phyloP scores from a whole-genome alignment of 2,329 filamentous ascomycete species.

The Basipetospora chlamydospora region DNA sequence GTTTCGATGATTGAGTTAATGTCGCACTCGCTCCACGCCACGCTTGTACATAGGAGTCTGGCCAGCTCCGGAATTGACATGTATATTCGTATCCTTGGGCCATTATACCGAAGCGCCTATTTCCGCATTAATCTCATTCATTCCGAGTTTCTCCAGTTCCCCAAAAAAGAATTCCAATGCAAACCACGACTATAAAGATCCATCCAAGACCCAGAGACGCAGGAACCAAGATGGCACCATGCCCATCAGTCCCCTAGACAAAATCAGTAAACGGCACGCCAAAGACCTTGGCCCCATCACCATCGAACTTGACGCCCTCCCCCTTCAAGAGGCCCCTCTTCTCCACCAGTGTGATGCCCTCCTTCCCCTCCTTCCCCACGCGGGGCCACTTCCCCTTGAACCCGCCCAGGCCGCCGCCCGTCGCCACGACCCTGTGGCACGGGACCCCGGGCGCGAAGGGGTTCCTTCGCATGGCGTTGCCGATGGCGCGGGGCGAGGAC shows the following conservation, averaged over 20 bases:
- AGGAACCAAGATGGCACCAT: too few species aligned
- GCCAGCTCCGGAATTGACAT: too few species aligned
- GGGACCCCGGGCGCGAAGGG: constrained; percentile 73
- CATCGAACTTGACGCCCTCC: constrained; percentile 53
- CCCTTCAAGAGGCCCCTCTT: constrained; percentile 45
- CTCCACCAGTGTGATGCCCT: constrained; percentile 47
- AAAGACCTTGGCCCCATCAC: constrained; percentile 37
- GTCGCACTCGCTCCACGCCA: too few species aligned
- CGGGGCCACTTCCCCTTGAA: constrained; percentile 52
- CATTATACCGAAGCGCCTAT: too few species aligned
- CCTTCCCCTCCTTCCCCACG: constrained; percentile 31
- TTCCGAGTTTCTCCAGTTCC: too few species aligned
- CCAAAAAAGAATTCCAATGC: too few species aligned
- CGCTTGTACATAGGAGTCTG: too few species aligned
- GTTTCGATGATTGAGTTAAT: constrained; percentile 38
- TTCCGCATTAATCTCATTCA: too few species aligned
- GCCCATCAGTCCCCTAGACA: constrained; percentile 10
- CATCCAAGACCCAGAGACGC: too few species aligned
- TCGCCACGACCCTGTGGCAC: constrained; percentile 68
- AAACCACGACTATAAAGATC: too few species aligned
- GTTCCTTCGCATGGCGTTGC: constrained; percentile 62
- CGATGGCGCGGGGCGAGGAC: constrained; percentile 63
- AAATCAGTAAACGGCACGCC: constrained; percentile 38
- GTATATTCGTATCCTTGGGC: background rate
- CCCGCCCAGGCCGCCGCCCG: constrained; percentile 54